phyloP scores from a whole-genome alignment of 129 eudicot genomes.

The Lactuca saligna region DNA sequence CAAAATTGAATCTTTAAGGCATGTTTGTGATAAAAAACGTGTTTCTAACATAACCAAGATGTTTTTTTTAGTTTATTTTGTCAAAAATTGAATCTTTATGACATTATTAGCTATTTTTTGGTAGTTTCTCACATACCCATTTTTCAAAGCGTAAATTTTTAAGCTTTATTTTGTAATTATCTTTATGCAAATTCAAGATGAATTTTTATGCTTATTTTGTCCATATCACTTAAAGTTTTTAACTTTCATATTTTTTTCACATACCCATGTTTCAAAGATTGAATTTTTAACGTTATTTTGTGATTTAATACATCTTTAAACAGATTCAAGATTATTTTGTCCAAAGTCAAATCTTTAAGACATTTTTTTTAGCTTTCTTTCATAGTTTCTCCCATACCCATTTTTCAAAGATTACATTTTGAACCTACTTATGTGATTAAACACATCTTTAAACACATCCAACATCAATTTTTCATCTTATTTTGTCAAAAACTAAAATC shows the following conservation, averaged over 20 bases:
- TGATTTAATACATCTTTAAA: neutral
- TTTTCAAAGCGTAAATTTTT: conserved; percentile 1
- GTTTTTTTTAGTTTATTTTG: neutral
- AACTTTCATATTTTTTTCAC: conserved; percentile 3
- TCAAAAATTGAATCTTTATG: neutral
- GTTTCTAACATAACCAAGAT: neutral
- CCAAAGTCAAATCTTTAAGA: neutral
- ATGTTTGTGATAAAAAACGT: conserved; percentile 19
- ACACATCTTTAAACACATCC: neutral
- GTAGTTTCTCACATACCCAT: conserved; percentile 17
- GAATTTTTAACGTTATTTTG: neutral
- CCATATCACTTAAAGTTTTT: neutral
- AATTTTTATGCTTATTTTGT: too few relatives aligned
- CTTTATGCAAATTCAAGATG: conserved; percentile 1
- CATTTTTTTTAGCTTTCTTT: neutral
- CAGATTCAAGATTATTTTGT: conserved; percentile 16
- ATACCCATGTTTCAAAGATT: conserved; percentile 10
- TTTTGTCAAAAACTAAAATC: neutral
- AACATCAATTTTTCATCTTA: neutral
- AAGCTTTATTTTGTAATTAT: neutral
- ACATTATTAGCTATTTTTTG: neutral
- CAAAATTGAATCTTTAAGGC: conserved; percentile 23
- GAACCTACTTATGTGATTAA: neutral
- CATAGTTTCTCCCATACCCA: conserved; percentile 17
- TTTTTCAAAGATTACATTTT: conserved; percentile 2